Percentiles rank a stretch among this genome's conserved stretches.
Evolutionary conservation across 805 yeast genomes (phyloP).

Genomic region (Metschnikowia henanensis): DNA sequence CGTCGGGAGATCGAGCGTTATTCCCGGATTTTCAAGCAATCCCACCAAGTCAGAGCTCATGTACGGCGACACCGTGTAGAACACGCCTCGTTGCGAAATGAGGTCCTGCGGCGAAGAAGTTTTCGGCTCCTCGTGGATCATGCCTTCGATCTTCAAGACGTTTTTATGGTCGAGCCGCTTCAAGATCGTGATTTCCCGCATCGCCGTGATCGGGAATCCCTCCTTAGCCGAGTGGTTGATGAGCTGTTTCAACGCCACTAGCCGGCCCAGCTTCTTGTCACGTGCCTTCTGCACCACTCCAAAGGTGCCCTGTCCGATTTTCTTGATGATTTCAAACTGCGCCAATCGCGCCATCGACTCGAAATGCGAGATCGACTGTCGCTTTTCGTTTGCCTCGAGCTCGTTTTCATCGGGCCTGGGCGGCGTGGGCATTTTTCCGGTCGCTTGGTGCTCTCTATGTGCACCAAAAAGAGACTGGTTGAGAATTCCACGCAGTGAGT

Average conservation of each 20-base stretch:
- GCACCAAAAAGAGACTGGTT: background rate
- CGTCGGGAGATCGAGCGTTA: slow-evolving; percentile 59
- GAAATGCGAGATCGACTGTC: slow-evolving; percentile 25
- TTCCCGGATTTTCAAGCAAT: slow-evolving; percentile 73
- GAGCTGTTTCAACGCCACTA: slow-evolving; percentile 87
- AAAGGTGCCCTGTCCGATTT: slow-evolving; percentile 47
- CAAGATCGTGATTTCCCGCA: slow-evolving; percentile 85
- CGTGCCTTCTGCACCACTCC: slow-evolving; percentile 82
- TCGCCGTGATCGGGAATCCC: slow-evolving; percentile 91
- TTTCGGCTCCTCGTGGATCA: slow-evolving; percentile 55
- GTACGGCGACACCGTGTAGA: slow-evolving; percentile 89
- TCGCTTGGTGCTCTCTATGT: background rate
- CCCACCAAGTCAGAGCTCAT: slow-evolving; percentile 94
- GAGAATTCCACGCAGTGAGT: background rate
- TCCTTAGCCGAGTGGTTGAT: slow-evolving; percentile 76
- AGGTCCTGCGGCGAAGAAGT: slow-evolving; percentile 33
- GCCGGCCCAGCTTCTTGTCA: slow-evolving; percentile 47
- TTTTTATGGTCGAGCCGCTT: slow-evolving; percentile 69
- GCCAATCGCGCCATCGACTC: slow-evolving; percentile 32
- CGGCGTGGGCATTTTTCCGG: slow-evolving; percentile 3
- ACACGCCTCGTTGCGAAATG: slow-evolving; percentile 43
- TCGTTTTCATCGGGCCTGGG: background rate
- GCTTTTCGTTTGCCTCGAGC: background rate
- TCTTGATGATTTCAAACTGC: slow-evolving; percentile 35
- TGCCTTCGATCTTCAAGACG: slow-evolving; percentile 74